Base-by-base conservation (phyloP, 2,329 filamentous ascomycete genomes). In the Ascochyta lentis region DNA sequence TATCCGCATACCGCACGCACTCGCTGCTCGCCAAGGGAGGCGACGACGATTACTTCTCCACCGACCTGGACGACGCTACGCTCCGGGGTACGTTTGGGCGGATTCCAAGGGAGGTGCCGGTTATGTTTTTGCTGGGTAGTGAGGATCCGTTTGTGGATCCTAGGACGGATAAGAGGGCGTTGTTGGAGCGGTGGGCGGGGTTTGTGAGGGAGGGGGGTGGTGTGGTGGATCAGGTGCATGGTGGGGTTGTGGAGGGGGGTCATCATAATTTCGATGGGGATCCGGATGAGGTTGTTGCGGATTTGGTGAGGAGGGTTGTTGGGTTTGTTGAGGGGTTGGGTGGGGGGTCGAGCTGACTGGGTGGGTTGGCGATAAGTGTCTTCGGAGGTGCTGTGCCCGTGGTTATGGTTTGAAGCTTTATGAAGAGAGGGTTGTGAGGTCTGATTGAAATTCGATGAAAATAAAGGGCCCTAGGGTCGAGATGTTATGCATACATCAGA, bases 41-140 rank as follows among this genome's bases (percentile, higher is more conserved):
- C 9, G 89, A 90, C 55, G 93, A 97, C 71, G 93, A 96, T 71
- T 91, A 90, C 69, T 96, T 96, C 77, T 93, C 89, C n/a, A 87
- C 86, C 3, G 90, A 95, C 69, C 77, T 95, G n/a, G 74, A 79
- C 0, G 82, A 85, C 38, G 79, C 84, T 29, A 79, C 81, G 16
- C 78, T 92, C 6, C 68, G 75, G 23, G 72, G 72, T 13, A 88
- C 88, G n/a, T 96, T 94, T 83, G 83, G 86, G 3, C 78, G 77
- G 45, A 78, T 91, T 51, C 77, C 84, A 48, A 54, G 59, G 7
- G 24, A 52, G 12, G 76, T 75, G n/a, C 84, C 86, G 1, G 74
- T 91, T 0, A 76, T 90, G 60, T 84, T 90, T 16, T 69, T 92
- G 29, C 85, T 86, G 55, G 88, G 88, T 1, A 87, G 79, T 6